These are phyloP conservation scores for Penicillium janthinellum DNA, from an alignment of 2,329 filamentous ascomycete species.

Conservation along the genomic window DNA sequence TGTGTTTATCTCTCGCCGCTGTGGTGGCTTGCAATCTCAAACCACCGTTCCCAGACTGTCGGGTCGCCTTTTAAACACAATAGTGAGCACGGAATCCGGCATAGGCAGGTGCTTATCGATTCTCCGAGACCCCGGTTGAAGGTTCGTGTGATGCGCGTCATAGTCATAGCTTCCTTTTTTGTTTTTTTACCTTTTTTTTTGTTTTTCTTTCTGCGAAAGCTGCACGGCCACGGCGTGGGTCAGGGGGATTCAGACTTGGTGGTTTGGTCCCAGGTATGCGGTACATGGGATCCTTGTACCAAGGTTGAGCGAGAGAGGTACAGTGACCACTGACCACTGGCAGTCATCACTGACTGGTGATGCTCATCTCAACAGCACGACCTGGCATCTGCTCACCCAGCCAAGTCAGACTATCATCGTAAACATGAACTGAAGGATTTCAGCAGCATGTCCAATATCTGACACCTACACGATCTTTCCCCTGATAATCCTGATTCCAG, in stretches of 20 bases:
- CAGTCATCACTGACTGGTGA: no score
- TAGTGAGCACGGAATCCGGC: not conserved
- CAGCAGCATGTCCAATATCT: not conserved
- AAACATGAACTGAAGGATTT: no score
- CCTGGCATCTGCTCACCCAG: no score
- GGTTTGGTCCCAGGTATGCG: slow-evolving; percentile 19
- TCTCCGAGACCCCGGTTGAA: slow-evolving; percentile 5
- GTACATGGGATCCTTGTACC: slow-evolving; percentile 17
- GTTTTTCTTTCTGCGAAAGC: not conserved
- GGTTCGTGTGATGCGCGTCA: slow-evolving; percentile 23
- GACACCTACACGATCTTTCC: not conserved
- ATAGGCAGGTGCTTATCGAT: slow-evolving; percentile 3
- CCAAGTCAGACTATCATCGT: no score
- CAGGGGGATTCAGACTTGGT: not conserved
- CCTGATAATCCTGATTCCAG: not conserved
- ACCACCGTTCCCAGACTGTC: slow-evolving; percentile 15
- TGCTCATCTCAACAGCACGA: no score
- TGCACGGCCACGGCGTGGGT: not conserved
- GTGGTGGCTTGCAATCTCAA: slow-evolving; percentile 22
- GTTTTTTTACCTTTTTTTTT: not conserved
- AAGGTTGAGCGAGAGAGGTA: slow-evolving; percentile 2
- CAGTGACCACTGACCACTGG: no score
- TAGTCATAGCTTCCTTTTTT: slow-evolving; percentile 1
- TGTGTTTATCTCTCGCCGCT: not conserved
- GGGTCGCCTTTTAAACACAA: slow-evolving; percentile 4